Conservation (phyloP, 768 basidiomycete genomes). For the Crepidotus variabilis region DNA sequence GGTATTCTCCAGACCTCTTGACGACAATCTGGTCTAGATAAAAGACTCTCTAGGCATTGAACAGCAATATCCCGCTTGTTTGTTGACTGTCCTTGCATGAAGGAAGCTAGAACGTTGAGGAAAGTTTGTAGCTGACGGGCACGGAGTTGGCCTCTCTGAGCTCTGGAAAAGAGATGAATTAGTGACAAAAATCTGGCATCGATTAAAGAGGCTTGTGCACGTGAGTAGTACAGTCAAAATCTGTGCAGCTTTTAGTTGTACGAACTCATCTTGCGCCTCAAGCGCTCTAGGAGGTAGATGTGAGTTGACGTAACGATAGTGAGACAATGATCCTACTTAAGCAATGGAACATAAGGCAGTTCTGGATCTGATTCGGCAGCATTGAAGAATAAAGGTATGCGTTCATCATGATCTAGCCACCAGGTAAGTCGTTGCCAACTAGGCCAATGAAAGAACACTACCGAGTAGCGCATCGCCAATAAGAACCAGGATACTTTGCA, state of each 20-base stretch:
- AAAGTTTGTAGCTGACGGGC: slow-evolving; percentile 57
- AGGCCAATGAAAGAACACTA: slow-evolving; percentile 25
- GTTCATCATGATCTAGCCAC: slow-evolving; percentile 76
- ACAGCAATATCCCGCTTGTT: slow-evolving; percentile 87
- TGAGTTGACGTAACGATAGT: neutral
- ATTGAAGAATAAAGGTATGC: slow-evolving; percentile 70
- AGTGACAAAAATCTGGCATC: slow-evolving; percentile 7
- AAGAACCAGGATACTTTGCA: slow-evolving; percentile 81
- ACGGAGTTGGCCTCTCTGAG: slow-evolving; percentile 45
- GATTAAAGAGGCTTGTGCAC: slow-evolving; percentile 28
- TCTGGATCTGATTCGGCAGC: slow-evolving; percentile 67
- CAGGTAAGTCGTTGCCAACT: neutral
- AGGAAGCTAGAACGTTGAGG: slow-evolving; percentile 51
- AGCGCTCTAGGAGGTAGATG: slow-evolving; percentile 50
- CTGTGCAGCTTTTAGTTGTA: slow-evolving; percentile 87
- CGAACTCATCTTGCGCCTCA: slow-evolving; percentile 88
- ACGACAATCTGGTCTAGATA: slow-evolving; percentile 79
- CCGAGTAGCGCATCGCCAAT: slow-evolving; percentile 88
- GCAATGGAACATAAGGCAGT: slow-evolving; percentile 74
- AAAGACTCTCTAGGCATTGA: slow-evolving; percentile 83
- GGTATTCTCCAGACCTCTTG: slow-evolving; percentile 77
- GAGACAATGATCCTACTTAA: slow-evolving; percentile 45
- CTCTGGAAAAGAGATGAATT: slow-evolving; percentile 26
- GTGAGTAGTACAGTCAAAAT: slow-evolving; percentile 85
- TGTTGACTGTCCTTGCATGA: slow-evolving; percentile 55